A percentile compares a stretch with the other conserved stretches of the same genome.
phyloP scores from a whole-genome alignment of 2,329 filamentous ascomycete genomes.

The Capronia americana region DNA sequence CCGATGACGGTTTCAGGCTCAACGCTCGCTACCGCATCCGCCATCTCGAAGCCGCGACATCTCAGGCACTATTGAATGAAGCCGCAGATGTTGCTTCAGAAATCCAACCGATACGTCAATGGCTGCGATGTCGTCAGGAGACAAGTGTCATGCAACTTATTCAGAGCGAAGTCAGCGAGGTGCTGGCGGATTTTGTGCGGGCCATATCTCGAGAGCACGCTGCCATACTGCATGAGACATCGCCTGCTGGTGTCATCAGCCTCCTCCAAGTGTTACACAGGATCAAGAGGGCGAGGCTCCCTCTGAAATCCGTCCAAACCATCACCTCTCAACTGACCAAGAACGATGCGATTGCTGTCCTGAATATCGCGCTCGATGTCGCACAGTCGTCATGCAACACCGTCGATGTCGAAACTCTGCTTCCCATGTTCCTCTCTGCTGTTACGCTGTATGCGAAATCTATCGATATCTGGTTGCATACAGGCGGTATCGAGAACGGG shows the following conservation, averaged over 20 bases:
- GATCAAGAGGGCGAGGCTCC: slow-evolving; percentile 8
- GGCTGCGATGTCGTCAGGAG: slow-evolving; percentile 25
- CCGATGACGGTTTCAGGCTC: slow-evolving; percentile 40
- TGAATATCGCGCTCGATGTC: slow-evolving; percentile 24
- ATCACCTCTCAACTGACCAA: slow-evolving; percentile 14
- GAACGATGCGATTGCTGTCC: slow-evolving; percentile 20
- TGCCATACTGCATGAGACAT: slow-evolving; percentile 22
- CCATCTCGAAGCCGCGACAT: slow-evolving; percentile 31
- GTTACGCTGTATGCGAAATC: slow-evolving; percentile 28
- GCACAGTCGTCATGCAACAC: slow-evolving; percentile 24
- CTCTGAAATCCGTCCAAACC: slow-evolving; percentile 12
- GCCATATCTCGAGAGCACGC: slow-evolving; percentile 21
- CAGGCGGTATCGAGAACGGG: slow-evolving; percentile 18
- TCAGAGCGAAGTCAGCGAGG: slow-evolving; percentile 20
- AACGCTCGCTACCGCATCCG: slow-evolving; percentile 23
- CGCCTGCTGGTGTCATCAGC: slow-evolving; percentile 24
- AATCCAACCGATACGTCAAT: slow-evolving; percentile 23
- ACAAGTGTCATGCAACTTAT: slow-evolving; percentile 30
- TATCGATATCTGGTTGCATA: slow-evolving; percentile 30
- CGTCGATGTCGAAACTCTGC: slow-evolving; percentile 15
- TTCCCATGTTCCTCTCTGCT: slow-evolving; percentile 29
- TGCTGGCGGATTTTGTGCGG: slow-evolving; percentile 22
- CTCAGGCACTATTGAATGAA: slow-evolving; percentile 33
- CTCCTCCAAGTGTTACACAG: slow-evolving; percentile 26
- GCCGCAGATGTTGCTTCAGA: slow-evolving; percentile 21